Conservation (phyloP, 805 yeast species). For the Kazachstania psychrophila region DNA sequence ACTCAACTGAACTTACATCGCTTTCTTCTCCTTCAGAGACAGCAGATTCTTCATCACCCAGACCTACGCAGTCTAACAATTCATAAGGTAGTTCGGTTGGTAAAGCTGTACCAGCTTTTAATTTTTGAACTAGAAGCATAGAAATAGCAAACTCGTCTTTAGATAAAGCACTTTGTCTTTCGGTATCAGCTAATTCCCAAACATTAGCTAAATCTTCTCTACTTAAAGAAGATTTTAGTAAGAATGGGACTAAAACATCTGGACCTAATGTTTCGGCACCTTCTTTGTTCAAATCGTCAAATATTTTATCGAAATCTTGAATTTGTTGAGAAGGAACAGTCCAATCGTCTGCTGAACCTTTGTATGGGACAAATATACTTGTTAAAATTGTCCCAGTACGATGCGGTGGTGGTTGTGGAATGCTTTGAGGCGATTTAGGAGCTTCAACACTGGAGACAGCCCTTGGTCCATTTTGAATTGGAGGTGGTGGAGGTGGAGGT, state of each 20-base stretch:
- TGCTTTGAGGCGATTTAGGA: too few relatives aligned
- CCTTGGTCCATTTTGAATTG: too few relatives aligned
- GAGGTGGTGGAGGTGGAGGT: constrained; percentile 1
- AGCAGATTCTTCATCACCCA: too few relatives aligned
- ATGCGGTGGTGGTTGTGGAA: constrained; percentile 3
- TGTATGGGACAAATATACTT: constrained; percentile 1
- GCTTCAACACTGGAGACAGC: too few relatives aligned
- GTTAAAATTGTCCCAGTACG: not conserved
- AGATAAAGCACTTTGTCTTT: constrained; percentile 71
- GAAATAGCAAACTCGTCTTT: constrained; percentile 84
- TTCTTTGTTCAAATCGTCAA: constrained; percentile 61
- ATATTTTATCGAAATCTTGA: constrained; percentile 67
- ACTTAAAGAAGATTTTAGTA: constrained; percentile 75
- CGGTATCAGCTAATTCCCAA: constrained; percentile 90
- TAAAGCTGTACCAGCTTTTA: constrained; percentile 49
- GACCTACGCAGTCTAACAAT: too few relatives aligned
- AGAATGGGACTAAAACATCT: constrained; percentile 74
- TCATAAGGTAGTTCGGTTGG: constrained; percentile 28
- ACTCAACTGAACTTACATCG: too few relatives aligned
- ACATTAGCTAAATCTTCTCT: constrained; percentile 78
- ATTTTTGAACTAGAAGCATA: constrained; percentile 80
- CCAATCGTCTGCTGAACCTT: constrained; percentile 41
- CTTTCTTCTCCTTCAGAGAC: too few relatives aligned
- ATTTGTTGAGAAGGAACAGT: constrained; percentile 53
- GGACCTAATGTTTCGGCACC: constrained; percentile 58